Base-by-base conservation (phyloP, 2,329 filamentous ascomycete genomes). In the Aspergillus aculeatinus region DNA sequence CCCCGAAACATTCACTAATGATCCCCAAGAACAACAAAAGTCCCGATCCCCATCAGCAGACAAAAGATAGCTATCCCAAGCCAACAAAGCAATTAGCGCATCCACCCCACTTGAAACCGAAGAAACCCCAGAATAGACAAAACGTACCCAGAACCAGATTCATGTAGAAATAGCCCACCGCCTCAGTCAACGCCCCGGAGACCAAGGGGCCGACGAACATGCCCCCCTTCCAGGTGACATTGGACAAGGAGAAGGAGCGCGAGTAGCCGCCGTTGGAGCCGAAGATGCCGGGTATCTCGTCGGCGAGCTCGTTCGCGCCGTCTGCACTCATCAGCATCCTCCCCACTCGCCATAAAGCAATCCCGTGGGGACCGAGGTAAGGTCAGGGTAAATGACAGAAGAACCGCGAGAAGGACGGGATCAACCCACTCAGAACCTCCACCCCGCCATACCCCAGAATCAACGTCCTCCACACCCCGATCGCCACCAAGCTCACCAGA, bases 231-330 rank as follows among this genome's bases (percentile, higher is more conserved):
- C 65, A 70, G 21, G 52, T 66, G 58, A 69, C 63, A 39, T 60
- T 67, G 12, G 61, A 62, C 19, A 69, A 21, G 2, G 68, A 62
- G 16, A 70, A 48, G 6, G 65, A 64, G 3, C 67, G 63, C 4
- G 68, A 67, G 51, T 66, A 70, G 11, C 68, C 68, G 6, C 67
- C 67, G 33, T 64, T 58, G 1, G 60, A 50, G 6, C 68, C 68
- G 14, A 70, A 70, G 29, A 65, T 63, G 0, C 68, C 67, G 0
- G 67, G 68, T 14, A 61, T 10, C 0, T 51, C 12, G 0, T 31
- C 31, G n/a, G 69, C 63, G 0, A 70, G 44, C 5, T 50, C 42
- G 48, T 65, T 60, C n/a, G 65, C 51, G 4, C 61, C 61, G 42
- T 60, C 64, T 66, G n/a, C 14, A 49, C 16, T 7, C 2, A 10